Conservation (phyloP, 345 rosid genomes). For the Noccaea caerulescens region DNA sequence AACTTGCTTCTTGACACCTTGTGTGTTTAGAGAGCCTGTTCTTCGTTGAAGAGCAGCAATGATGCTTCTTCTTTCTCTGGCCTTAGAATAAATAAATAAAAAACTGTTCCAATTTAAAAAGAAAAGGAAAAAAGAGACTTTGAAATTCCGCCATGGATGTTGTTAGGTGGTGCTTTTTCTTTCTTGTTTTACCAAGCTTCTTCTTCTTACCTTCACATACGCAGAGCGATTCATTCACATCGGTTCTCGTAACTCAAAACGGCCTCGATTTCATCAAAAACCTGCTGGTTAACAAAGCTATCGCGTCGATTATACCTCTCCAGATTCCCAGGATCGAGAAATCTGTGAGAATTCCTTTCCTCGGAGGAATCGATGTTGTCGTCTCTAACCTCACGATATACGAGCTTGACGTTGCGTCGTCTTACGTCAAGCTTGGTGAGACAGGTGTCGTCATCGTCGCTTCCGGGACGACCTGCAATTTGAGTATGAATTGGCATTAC, state of each 20-base stretch:
- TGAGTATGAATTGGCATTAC: slow-evolving; percentile 89
- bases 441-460: slow-evolving; percentile 75
- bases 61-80: background rate
- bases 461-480: slow-evolving; percentile 82
- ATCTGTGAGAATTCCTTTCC: slow-evolving; percentile 60
- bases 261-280: slow-evolving; percentile 89
- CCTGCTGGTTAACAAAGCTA: slow-evolving; percentile 69
- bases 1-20: slow-evolving; percentile 1
- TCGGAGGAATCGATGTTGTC: slow-evolving; percentile 69
- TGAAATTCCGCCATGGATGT: slow-evolving; percentile 41
- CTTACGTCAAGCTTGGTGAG: slow-evolving; percentile 78
- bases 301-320: slow-evolving; percentile 71
- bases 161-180: slow-evolving; percentile 30
- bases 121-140: background rate
- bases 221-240: slow-evolving; percentile 64
- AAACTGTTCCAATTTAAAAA: background rate
- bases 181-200: slow-evolving; percentile 43
- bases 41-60: slow-evolving; percentile 1
- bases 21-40: slow-evolving; percentile 4
- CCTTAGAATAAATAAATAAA: background rate
- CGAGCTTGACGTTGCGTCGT: slow-evolving; percentile 65
- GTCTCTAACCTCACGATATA: slow-evolving; percentile 70
- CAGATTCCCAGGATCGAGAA: slow-evolving; percentile 65
- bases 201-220: slow-evolving; percentile 38
- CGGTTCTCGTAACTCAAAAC: slow-evolving; percentile 67